Percentiles rank a stretch among this genome's conserved stretches.
phyloP scores from a whole-genome alignment of 257 asterid genomes.

The Jacaranda mimosifolia region DNA sequence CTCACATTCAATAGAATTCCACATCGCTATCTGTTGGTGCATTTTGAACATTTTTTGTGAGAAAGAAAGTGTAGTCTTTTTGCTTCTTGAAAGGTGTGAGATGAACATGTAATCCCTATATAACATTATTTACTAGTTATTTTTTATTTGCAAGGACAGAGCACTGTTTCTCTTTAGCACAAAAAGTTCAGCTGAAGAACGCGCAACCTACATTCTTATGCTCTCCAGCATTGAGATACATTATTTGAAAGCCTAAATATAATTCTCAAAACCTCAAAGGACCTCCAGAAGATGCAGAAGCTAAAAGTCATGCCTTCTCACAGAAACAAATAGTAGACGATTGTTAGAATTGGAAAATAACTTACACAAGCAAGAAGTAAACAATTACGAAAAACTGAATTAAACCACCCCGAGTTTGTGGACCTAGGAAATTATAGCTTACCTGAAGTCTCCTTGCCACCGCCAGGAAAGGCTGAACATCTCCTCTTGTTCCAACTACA shows the following conservation, averaged over 20 bases:
- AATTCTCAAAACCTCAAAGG: neutral
- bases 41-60: too few relatives aligned
- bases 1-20: too few relatives aligned
- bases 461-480: constrained; percentile 98
- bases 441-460: constrained; percentile 93
- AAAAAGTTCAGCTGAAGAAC: too few relatives aligned
- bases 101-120: too few relatives aligned
- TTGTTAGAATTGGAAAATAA: neutral
- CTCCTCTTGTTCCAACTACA: constrained; percentile 99
- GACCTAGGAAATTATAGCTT: constrained; percentile 11
- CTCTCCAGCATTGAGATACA: neutral
- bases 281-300: neutral
- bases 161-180: too few relatives aligned
- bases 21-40: too few relatives aligned
- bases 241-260: constrained; percentile 1
- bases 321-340: constrained; percentile 19
- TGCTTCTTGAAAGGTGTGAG: too few relatives aligned
- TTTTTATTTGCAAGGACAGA: too few relatives aligned
- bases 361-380: constrained; percentile 7
- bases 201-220: neutral
- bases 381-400: constrained; percentile 11
- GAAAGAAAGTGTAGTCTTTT: too few relatives aligned
- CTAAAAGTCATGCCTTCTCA: neutral
- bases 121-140: too few relatives aligned
- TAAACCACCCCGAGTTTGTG: constrained; percentile 6